Percentiles rank a stretch among this genome's conserved stretches.
phyloP scores from a whole-genome alignment of 1,284 basidiomycete genomes.

The Rhodotorula mucilaginosa region DNA sequence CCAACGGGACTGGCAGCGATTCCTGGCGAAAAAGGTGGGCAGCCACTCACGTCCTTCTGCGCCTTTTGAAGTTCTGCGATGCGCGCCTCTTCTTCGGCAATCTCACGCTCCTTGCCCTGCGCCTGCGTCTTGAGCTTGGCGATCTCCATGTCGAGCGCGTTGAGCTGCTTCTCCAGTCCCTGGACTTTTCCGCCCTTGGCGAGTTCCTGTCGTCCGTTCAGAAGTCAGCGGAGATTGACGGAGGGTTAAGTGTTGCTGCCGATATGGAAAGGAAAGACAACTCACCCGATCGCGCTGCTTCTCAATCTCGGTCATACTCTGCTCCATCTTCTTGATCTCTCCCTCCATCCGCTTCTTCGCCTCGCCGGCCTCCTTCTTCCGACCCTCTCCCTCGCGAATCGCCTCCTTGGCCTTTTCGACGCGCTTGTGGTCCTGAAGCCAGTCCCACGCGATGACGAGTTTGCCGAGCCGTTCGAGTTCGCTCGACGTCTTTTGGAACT shows the following conservation, averaged over 20 bases:
- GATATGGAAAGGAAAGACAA: background rate
- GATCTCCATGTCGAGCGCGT: constrained; percentile 75
- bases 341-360: constrained; percentile 43
- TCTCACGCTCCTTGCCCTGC: constrained; percentile 73
- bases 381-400: constrained; percentile 54
- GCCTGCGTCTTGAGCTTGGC: constrained; percentile 83
- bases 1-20: background rate
- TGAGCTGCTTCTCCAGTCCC: constrained; percentile 73
- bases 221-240: background rate
- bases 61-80: constrained; percentile 60
- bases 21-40: no score
- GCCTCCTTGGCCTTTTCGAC: constrained; percentile 52
- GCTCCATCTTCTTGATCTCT: constrained; percentile 53
- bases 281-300: constrained; percentile 58
- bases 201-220: constrained; percentile 50
- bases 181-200: constrained; percentile 75
- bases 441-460: constrained; percentile 84
- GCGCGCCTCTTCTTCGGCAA: constrained; percentile 75
- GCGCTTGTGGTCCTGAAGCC: constrained; percentile 60
- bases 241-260: background rate
- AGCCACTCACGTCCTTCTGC: constrained; percentile 49
- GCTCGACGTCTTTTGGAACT: constrained; percentile 83
- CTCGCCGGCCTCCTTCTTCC: constrained; percentile 52
- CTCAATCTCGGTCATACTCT: constrained; percentile 64
- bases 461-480: constrained; percentile 88